phyloP scores from a whole-genome alignment of 2,329 filamentous ascomycete genomes.

The Colletotrichum sp. region DNA sequence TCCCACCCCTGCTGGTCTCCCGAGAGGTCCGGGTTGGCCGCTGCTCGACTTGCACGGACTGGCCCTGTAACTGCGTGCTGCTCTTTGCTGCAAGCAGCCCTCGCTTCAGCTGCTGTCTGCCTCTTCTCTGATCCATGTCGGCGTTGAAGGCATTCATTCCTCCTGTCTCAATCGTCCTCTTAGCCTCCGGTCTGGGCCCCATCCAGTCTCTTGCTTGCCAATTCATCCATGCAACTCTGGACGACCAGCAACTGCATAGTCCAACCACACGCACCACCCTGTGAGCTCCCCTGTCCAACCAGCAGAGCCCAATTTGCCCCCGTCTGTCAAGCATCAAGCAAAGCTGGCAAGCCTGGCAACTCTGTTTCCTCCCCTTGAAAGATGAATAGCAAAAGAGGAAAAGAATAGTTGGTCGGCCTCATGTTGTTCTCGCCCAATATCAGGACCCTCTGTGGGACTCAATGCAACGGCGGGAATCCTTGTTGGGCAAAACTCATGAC shows the following conservation, averaged over 20 bases:
- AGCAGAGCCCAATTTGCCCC: constrained; percentile 3
- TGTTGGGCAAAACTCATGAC: background rate
- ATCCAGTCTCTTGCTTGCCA: background rate
- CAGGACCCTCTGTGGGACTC: background rate
- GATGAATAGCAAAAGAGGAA: background rate
- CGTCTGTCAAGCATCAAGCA: background rate
- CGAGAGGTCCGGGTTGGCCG: constrained; percentile 14
- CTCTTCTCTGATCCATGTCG: background rate
- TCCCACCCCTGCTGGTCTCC: background rate
- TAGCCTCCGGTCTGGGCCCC: background rate
- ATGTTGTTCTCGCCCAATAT: background rate
- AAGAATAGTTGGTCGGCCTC: background rate
- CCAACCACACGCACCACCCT: background rate
- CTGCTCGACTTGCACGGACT: constrained; percentile 10
- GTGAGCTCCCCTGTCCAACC: background rate
- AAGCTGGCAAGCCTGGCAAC: background rate
- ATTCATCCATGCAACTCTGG: background rate
- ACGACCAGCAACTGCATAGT: background rate
- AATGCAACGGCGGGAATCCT: background rate
- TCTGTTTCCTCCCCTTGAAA: background rate
- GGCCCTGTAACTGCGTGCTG: background rate
- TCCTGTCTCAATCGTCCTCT: background rate
- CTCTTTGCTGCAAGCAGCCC: background rate
- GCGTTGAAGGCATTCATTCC: background rate
- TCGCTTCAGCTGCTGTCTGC: background rate